Evolutionary conservation across 805 yeast species (phyloP).

Genomic region (Kregervanrija delftensis): DNA sequence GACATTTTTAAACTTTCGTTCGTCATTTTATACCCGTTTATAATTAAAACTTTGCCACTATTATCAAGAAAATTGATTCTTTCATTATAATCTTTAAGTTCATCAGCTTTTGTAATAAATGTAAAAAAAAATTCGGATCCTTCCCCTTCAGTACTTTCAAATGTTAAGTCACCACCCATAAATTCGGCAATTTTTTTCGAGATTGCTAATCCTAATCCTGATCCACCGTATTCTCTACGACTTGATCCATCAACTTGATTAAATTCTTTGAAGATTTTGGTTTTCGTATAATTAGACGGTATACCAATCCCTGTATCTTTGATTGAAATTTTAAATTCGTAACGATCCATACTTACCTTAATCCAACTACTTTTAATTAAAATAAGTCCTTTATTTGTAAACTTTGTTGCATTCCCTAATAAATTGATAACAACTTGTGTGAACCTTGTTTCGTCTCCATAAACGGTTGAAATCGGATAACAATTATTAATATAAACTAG

Average conservation of each 20-base stretch:
- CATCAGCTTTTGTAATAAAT: conserved; percentile 25
- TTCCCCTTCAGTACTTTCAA: conserved; percentile 37
- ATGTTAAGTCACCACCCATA: conserved; percentile 53
- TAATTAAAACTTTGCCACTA: conserved; percentile 24
- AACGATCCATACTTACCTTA: conserved; percentile 29
- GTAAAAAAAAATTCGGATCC: conserved; percentile 41
- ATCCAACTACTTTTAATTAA: conserved; percentile 26
- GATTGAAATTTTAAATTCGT: conserved; percentile 34
- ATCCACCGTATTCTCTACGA: conserved; percentile 44
- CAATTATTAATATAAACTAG: conserved; percentile 37
- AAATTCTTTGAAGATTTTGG: conserved; percentile 44
- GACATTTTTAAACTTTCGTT: conserved; percentile 28
- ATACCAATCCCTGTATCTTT: conserved; percentile 51
- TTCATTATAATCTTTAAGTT: background rate
- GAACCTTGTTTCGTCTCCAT: conserved; percentile 44
- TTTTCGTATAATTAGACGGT: conserved; percentile 32
- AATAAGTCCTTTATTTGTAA: conserved; percentile 38
- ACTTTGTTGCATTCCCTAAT: conserved; percentile 49
- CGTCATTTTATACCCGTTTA: conserved; percentile 28
- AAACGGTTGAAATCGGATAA: conserved; percentile 30
- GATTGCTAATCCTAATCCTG: conserved; percentile 73
- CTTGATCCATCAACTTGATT: conserved; percentile 53
- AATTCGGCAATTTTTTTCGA: conserved; percentile 78
- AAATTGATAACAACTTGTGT: conserved; percentile 45
- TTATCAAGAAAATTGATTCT: background rate